Base-by-base conservation (phyloP, 257 asterid genomes). In the Fraxinus quadrangulata region DNA sequence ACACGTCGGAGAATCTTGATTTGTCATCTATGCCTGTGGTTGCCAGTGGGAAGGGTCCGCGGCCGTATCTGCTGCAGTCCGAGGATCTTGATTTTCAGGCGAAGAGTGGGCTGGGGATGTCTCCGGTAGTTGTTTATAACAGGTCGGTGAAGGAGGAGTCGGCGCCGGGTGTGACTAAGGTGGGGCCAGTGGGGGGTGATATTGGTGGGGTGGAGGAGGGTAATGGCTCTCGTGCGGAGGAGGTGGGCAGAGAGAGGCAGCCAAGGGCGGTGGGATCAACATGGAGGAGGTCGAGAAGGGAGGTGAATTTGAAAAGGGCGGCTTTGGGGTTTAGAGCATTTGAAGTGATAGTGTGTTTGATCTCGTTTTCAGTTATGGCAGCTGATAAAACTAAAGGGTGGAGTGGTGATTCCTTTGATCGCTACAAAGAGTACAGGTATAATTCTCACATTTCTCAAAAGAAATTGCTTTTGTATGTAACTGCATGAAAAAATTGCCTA, bases 321-420 rank as follows among this genome's bases (percentile, higher is more conserved):
- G 93, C 89, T 2, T 80, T 92, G 76, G 93, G 85, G 34, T 84
- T 94, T 69, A 85, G 98, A 76, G 83, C 86, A 69, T 86, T 87
- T 71, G 97, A 86, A 65, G 80, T 81, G 45, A 67, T 92, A 19
- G 87, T 86, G 61, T 87, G 92, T 77, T 84, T 91, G 92, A 75
- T 91, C 66, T 90, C 97, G 0, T 91, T 92, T 51, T 87, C 95
- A 16, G 95, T 91, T 12, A 91, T 94, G 97, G 98, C 97, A 68
- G 92, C 97, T 61, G 94, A 94, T 81, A 90, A 79, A 80, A 88
- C 91, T 71, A 77, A 82, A 74, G 98, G 98, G 5, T 92, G 98
- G 98, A 89, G 91, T 61, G 96, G 96, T 33, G 97, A 94, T 87
- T 92, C 97, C 0, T 94, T 86, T 66, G 88, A 90, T 77, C 92